Evolutionary conservation across 805 yeast species (phyloP), one percentile per base, ranked within the genome.

Genomic region (Blastobotrys terrestris): DNA sequence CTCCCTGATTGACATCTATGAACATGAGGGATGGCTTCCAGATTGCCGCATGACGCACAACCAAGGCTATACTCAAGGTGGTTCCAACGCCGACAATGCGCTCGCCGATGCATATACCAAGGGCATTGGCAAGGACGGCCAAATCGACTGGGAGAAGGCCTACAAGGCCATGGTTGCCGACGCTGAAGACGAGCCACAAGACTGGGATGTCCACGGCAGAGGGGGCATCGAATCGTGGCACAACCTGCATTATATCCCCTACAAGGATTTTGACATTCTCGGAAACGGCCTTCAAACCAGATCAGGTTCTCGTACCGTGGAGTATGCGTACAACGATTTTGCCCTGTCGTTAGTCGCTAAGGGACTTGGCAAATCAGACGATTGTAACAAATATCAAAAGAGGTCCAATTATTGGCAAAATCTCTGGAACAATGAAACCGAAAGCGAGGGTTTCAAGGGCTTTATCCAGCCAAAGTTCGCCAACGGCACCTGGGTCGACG

Each of bases 11-110:
- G 64, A 67, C 14, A 67, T 63, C 22, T 67, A 66, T 55, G 58
- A 64, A 51, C 53, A 64, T 51, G 73, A 68, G 22, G 73, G 72
- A 1, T 71, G 59, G 53, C 64, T 69, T 52, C 73, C 73, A 0
- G 74, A 71, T 53, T 73, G 69, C 3, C 59, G 74, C 22, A 60
- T 68, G 22, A 71, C 72, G 16, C 66, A 67, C 48, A 70, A 70
- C 54, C 67, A 68, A 46, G 73, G 73, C 8, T 59, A 68, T 43
- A 67, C 72, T 2, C 72, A 69, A 53, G 74, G 74, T 16, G 74
- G 73, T 0, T 60, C 68, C 31, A 68, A 69, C 51, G 66, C 72
- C 3, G 74, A 71, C 53, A 67, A 69, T 39, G 61, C 69, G 4
- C 57, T 71, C 44, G 72, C 72, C 5, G 74, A 71, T 56, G 73